A percentile compares a stretch with the other conserved stretches of the same genome.
phyloP scores from a whole-genome alignment of 2,329 filamentous ascomycete genomes.

The Didymella arachidicola region DNA sequence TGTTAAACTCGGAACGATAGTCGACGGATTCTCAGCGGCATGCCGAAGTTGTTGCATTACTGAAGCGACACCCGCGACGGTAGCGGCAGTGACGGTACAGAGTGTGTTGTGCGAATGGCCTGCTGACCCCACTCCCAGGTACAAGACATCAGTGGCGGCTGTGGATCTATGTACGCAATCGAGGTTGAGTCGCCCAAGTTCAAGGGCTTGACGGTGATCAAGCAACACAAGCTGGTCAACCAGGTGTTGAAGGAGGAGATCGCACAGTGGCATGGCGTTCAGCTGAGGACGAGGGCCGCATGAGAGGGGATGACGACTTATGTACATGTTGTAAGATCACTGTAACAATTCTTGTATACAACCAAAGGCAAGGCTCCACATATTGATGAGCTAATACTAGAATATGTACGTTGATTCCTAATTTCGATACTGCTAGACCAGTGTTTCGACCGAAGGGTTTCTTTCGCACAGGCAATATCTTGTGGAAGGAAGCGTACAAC shows the following conservation, averaged over 20 bases:
- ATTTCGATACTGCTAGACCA: background rate
- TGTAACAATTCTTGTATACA: conserved; percentile 18
- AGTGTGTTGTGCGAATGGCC: conserved; percentile 5
- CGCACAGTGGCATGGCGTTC: conserved; percentile 82
- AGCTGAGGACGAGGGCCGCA: conserved; percentile 73
- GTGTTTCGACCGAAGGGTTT: background rate
- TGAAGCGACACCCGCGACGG: conserved; percentile 1
- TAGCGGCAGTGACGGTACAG: background rate
- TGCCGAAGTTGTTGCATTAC: background rate
- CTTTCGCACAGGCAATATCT: background rate
- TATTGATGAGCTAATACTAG: background rate
- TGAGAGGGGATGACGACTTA: conserved; percentile 22
- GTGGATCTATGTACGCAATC: conserved; percentile 87
- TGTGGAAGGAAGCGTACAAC: background rate
- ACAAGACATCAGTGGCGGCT: conserved; percentile 82
- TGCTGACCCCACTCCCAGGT: conserved; percentile 54
- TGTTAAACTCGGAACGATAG: background rate
- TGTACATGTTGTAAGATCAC: conserved; percentile 14
- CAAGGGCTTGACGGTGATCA: conserved; percentile 73
- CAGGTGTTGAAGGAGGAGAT: conserved; percentile 75
- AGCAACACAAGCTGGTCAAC: conserved; percentile 85
- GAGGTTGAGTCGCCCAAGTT: conserved; percentile 78
- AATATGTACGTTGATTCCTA: background rate
- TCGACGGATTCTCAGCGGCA: background rate
- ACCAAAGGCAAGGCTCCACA: background rate